Conservation (phyloP, 139 green algal genomes). For the Chlamydomonas schloesseri region DNA sequence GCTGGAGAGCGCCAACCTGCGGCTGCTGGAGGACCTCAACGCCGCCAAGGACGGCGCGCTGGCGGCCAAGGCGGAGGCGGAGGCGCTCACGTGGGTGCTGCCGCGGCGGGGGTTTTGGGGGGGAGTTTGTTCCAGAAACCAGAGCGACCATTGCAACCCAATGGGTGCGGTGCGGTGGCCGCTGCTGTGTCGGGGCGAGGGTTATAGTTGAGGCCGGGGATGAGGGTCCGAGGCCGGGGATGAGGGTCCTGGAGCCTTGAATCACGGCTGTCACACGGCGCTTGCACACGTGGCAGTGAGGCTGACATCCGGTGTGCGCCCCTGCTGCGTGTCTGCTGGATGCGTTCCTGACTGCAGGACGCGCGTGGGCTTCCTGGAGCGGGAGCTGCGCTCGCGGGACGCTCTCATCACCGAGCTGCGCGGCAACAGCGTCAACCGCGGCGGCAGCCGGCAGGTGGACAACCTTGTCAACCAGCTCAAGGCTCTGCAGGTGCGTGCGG, state of each 20-base stretch:
- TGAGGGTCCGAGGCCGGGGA: no score
- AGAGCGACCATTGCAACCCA: no score
- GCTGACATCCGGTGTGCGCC: no score
- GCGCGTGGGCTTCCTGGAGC: constrained; percentile 32
- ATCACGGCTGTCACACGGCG: no score
- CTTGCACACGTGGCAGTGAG: no score
- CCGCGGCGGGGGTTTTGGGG: no score
- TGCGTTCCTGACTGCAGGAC: background rate
- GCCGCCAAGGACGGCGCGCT: constrained; percentile 3
- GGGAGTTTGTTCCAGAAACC: no score
- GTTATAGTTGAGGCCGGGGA: no score
- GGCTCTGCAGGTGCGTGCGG: constrained; percentile 16
- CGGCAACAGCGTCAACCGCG: constrained; percentile 12
- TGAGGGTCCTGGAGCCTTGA: no score
- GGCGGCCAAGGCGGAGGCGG: constrained; percentile 24
- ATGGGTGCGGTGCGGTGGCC: no score
- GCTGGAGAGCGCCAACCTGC: constrained; percentile 30
- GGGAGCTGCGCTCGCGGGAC: constrained; percentile 35
- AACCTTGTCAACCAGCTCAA: background rate
- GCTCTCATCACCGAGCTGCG: constrained; percentile 35
- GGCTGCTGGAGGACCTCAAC: constrained; percentile 34
- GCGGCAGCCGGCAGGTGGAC: background rate
- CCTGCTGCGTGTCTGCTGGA: no score
- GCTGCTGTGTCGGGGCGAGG: no score
- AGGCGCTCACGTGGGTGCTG: constrained; percentile 37